Evolutionary conservation across 306 rosid species (phyloP), one percentile per base, ranked within the genome.

Genomic region (Crotalaria pallida): DNA sequence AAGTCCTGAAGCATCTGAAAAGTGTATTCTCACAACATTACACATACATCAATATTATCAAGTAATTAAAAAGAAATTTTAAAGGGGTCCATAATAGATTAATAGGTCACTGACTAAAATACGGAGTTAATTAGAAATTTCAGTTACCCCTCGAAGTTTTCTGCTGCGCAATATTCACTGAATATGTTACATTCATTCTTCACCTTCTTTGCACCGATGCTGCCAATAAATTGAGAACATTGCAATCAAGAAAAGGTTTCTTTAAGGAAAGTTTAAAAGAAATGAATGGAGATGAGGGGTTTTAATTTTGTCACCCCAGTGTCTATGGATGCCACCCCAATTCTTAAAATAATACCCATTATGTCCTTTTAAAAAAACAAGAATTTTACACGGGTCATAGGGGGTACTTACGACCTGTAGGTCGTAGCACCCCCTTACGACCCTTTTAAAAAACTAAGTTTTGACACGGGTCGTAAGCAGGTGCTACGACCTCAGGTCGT

Each of bases 131-230:
- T 56, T 31, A 26, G 40, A 74, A 64, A 31, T 23, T 65, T 63
- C 5, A 3, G 36, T 59, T 81, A 90, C 96, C 96, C 95, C 45
- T 88, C 90, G 34, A 69, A 67, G 58, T 88, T 84, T 63, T 79
- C 78, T 13, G 92, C 92, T 21, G 66, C n/a, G 71, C 95, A 90
- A 70, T 65, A 77, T 63, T 90, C 96, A 40, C 58, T 58, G 62
- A 90, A 90, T 58, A 69, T 73, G 8, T 75, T 71, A 74, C 95
- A 88, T 71, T 81, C 90, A 48, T 44, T 76, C 73, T 73, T 86
- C 82, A 90, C 96, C 82, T 78, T 90, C 61, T 83, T 83, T 41
- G 96, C 96, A 79, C 96, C 96, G 24, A 90, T 90, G 74, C 96
- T 88, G 82, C 21, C 50, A 38, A 71, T 63, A 45, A 40, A 50